These are phyloP conservation scores for Craterostigma plantagineum DNA, from an alignment of 257 asterid genomes.

Conservation along the genomic window DNA sequence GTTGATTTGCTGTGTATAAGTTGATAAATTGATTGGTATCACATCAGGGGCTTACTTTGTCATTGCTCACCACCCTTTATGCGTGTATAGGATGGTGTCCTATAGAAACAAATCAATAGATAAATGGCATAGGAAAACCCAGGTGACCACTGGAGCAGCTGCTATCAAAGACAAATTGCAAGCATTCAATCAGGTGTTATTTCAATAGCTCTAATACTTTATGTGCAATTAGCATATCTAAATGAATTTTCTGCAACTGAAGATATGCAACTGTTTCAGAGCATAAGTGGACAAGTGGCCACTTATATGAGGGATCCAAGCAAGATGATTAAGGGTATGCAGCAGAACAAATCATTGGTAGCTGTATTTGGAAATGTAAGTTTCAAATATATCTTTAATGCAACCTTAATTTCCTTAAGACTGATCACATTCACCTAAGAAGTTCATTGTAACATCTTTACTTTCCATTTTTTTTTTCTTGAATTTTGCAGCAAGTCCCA, in stretches of 20 bases:
- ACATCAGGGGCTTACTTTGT: conserved; percentile 1
- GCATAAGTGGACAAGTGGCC: conserved; percentile 80
- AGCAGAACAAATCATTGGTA: conserved; percentile 53
- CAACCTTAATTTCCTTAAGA: too few species aligned
- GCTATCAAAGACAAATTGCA: conserved; percentile 79
- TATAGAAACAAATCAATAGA: conserved; percentile 79
- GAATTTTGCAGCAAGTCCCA: conserved; percentile 30
- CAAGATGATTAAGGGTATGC: conserved; percentile 92
- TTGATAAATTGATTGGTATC: not conserved
- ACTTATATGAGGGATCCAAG: conserved; percentile 92
- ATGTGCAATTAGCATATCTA: not conserved
- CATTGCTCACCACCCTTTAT: conserved; percentile 7
- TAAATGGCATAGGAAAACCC: conserved; percentile 95
- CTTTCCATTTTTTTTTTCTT: too few species aligned
- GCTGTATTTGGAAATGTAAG: conserved; percentile 81
- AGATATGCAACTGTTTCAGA: conserved; percentile 31
- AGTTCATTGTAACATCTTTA: not conserved
- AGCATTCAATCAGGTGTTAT: conserved; percentile 85
- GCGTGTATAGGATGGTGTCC: conserved; percentile 39
- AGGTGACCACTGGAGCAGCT: conserved; percentile 90
- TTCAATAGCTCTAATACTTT: conserved; percentile 5
- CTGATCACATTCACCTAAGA: too few species aligned
- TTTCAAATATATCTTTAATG: conserved; percentile 4
- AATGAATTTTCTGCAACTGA: too few species aligned
- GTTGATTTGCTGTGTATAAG: too few species aligned